phyloP scores from a whole-genome alignment of 2,329 filamentous ascomycete species.

The Penicillium griseofulvum region DNA sequence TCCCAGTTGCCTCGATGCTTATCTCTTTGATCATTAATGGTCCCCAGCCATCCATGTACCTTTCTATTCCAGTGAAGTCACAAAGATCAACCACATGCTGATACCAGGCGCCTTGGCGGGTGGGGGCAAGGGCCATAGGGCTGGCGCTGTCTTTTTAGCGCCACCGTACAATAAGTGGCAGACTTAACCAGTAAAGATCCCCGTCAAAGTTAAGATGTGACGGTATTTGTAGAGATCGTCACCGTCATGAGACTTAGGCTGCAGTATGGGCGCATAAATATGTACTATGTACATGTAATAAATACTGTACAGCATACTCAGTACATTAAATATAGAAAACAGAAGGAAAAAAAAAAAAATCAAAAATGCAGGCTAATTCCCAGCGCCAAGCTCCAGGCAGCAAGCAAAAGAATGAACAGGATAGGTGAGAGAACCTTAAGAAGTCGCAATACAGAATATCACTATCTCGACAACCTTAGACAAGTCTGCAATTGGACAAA shows the following conservation, averaged over 20 bases:
- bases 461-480: background rate
- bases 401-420: conserved; percentile 18
- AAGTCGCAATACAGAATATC: background rate
- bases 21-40: background rate
- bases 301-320: background rate
- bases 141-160: conserved; percentile 16
- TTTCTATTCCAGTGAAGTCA: conserved; percentile 11
- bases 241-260: background rate
- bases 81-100: conserved; percentile 3
- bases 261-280: background rate
- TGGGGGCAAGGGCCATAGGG: conserved; percentile 18
- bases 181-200: conserved; percentile 1
- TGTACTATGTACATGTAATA: background rate
- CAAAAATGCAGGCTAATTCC: conserved; percentile 4
- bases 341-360: background rate
- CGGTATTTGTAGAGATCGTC: background rate
- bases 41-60: background rate
- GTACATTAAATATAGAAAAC: background rate
- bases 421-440: conserved; percentile 14
- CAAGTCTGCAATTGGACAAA: background rate
- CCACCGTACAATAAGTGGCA: conserved; percentile 6
- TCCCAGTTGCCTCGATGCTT: background rate
- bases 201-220: background rate
- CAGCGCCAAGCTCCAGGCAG: conserved; percentile 23
- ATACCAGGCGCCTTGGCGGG: conserved; percentile 17